Conservation (phyloP, 495 filamentous ascomycete species). For the Penicillium steckii region DNA sequence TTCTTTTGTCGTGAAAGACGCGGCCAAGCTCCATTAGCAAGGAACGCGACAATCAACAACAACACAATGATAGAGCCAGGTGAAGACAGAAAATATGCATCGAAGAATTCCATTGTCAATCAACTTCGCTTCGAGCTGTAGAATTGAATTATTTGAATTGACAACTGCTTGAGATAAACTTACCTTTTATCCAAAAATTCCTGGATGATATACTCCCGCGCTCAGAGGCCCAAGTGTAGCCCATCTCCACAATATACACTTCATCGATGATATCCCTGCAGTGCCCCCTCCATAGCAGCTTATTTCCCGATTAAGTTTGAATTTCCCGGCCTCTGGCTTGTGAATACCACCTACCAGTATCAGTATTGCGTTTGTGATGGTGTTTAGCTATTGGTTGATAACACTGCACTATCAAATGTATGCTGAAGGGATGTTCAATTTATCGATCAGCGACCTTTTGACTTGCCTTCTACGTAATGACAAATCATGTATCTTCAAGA, state of each 20-base stretch:
- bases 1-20: conserved; percentile 3
- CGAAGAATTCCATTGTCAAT: conserved; percentile 14
- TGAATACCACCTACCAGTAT: not conserved
- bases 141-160: not conserved
- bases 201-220: conserved; percentile 15
- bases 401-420: too few relatives aligned
- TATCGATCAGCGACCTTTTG: too few relatives aligned
- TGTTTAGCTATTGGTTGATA: not conserved
- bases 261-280: conserved; percentile 4
- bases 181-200: not conserved
- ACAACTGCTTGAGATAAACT: not conserved
- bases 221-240: conserved; percentile 8
- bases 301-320: conserved; percentile 26
- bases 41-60: conserved; percentile 11
- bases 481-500: not conserved
- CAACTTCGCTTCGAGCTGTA: not conserved
- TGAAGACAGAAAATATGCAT: conserved; percentile 10
- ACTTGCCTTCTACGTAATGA: too few relatives aligned
- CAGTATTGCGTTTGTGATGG: not conserved
- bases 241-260: conserved; percentile 21
- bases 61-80: conserved; percentile 17
- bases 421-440: too few relatives aligned
- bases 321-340: conserved; percentile 8
- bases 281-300: conserved; percentile 6
- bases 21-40: conserved; percentile 12